Evolutionary conservation across 1,139 yeast species (phyloP), one percentile per base, ranked within the genome.

Genomic region (Geotrichum europaeum): DNA sequence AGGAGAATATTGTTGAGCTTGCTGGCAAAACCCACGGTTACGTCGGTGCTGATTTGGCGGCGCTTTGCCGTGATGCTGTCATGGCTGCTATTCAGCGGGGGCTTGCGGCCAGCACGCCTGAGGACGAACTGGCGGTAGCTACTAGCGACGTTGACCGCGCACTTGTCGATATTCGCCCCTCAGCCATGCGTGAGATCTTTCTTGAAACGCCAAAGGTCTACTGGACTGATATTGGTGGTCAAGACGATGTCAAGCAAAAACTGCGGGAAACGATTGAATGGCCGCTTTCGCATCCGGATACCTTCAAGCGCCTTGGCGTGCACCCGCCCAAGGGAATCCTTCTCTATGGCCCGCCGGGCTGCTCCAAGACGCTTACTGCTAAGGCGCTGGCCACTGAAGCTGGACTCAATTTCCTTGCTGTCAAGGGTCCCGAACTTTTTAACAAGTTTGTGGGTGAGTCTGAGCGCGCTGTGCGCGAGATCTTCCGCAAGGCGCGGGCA

Each of bases 171-270:
- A 84, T 94, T 7, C 80, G 96, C 57, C 99, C 99, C 1, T 88
- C 96, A 63, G 99, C 98, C 1, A 94, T 95, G 99, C 81, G 97
- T 63, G 99, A 95, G 70, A 89, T 92, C 60, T 86, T 91, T 63
- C 77, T 94, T 60, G 99, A 94, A 69, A 89, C 92, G 81, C 98
- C 99, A 3, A 89, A 90, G 69, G 96, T 92, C 0, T 81, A 83
- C 65, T 94, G 99, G 99, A 77, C 84, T 15, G 99, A 95, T 74
- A 92, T 94, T 67, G 99, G 99, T 22, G 99, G 99, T 0, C 98
- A 94, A 72, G 85, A 86, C 24, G 86, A 83, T 22, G 79, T 94
- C 62, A 94, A 94, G 70, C 80, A 80, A 63, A 89, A 91, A 68
- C 80, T 94, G 66, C 82, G 82, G 49, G 99, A 94, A 70, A 95